Percentiles rank a stretch among this genome's conserved stretches.
These are phyloP conservation scores for Ophiostoma ips DNA, from an alignment of 2,329 filamentous ascomycete species.

Conservation along the genomic window DNA sequence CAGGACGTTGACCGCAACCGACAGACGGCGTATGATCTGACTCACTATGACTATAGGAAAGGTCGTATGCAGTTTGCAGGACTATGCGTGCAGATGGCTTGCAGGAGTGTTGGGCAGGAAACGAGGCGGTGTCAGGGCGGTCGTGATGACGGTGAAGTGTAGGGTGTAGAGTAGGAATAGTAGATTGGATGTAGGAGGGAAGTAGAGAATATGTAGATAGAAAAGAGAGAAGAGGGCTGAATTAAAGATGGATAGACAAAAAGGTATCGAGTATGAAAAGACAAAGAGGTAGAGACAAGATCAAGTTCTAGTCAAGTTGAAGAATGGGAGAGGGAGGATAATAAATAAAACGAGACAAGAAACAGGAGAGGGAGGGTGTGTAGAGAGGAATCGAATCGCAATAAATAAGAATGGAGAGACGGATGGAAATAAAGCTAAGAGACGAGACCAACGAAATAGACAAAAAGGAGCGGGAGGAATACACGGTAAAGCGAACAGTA, in stretches of 20 bases:
- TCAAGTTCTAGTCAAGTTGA: background rate
- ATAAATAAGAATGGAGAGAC: background rate
- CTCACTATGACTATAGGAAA: slow-evolving; percentile 6
- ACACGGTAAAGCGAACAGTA: background rate
- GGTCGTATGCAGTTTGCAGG: slow-evolving; percentile 7
- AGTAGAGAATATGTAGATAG: too few relatives aligned
- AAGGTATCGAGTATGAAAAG: slow-evolving; percentile 1
- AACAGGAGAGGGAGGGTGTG: background rate
- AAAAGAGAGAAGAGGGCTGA: background rate
- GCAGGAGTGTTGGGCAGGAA: slow-evolving; percentile 6
- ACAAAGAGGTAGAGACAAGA: background rate
- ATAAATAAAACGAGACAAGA: slow-evolving; percentile 5
- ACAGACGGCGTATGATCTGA: background rate
- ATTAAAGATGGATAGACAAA: background rate
- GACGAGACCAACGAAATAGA: background rate
- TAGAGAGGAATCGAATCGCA: background rate
- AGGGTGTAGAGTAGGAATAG: background rate
- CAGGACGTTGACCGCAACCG: slow-evolving; percentile 3
- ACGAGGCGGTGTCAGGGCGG: background rate
- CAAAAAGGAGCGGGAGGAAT: background rate
- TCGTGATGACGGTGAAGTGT: background rate
- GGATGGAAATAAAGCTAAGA: background rate
- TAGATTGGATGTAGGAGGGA: too few relatives aligned
- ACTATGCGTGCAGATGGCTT: background rate
- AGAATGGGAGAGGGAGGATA: slow-evolving; percentile 4